Evolutionary conservation across 2,329 filamentous ascomycete genomes (phyloP).

Genomic region (Colletotrichum kahawae): DNA sequence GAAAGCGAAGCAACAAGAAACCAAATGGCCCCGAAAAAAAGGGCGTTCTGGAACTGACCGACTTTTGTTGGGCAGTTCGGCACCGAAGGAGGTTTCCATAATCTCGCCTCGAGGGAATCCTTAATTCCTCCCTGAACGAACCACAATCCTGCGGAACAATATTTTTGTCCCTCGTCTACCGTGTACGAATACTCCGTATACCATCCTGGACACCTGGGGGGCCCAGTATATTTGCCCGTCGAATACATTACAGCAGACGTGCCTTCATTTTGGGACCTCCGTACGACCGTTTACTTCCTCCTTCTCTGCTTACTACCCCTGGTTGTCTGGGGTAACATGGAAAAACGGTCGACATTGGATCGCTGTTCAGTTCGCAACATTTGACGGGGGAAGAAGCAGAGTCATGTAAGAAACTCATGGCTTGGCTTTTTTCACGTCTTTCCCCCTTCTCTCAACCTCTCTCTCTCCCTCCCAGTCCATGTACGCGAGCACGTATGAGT

Average conservation of each 20-base stretch:
- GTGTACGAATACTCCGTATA: neutral
- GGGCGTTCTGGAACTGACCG: neutral
- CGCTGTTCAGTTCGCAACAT: neutral
- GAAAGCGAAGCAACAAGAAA: neutral
- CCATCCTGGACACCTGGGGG: neutral
- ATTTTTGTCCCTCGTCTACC: neutral
- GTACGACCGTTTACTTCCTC: neutral
- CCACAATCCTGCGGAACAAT: neutral
- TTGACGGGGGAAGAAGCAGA: neutral
- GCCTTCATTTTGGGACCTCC: neutral
- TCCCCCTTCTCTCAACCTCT: neutral
- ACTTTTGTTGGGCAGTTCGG: neutral
- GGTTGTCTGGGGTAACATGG: conserved; percentile 9
- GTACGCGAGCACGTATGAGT: neutral
- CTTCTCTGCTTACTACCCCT: neutral
- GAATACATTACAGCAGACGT: neutral
- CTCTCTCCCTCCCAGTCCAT: neutral
- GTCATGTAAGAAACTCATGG: neutral
- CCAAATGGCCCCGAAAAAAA: neutral
- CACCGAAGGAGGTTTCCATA: neutral
- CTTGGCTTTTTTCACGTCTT: neutral
- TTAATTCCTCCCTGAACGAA: neutral
- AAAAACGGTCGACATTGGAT: neutral
- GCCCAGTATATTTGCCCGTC: neutral
- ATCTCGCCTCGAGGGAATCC: neutral